These are phyloP conservation scores for Candida adriatica DNA, from an alignment of 805 yeast genomes.

Conservation along the genomic window DNA sequence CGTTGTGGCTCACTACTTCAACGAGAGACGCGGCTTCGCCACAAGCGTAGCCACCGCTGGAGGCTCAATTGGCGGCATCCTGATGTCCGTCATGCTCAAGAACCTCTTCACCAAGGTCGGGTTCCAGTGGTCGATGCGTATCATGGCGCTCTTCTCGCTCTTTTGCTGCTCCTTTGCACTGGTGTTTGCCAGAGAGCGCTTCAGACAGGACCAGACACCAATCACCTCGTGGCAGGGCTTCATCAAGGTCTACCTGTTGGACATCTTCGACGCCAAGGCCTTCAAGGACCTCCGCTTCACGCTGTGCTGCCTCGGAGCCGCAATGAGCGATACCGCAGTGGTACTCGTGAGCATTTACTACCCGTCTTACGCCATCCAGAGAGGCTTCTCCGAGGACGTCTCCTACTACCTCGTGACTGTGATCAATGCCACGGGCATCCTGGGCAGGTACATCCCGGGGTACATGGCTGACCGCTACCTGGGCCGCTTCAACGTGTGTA, in stretches of 20 bases:
- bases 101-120: conserved; percentile 36
- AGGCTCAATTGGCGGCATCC: conserved; percentile 46
- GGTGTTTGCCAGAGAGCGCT: conserved; percentile 27
- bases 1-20: conserved; percentile 47
- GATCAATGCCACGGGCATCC: conserved; percentile 37
- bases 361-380: conserved; percentile 44
- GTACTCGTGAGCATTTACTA: conserved; percentile 40
- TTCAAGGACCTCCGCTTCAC: conserved; percentile 38
- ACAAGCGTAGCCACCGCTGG: conserved; percentile 41
- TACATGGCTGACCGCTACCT: conserved; percentile 33
- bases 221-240: conserved; percentile 1
- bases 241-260: conserved; percentile 8
- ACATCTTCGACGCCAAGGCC: conserved; percentile 27
- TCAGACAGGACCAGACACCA: conserved; percentile 11
- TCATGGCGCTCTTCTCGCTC: conserved; percentile 35
- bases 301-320: conserved; percentile 34
- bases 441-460: conserved; percentile 38
- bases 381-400: conserved; percentile 37
- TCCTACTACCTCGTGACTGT: conserved; percentile 42
- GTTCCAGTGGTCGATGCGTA: conserved; percentile 46
- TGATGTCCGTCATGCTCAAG: conserved; percentile 41
- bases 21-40: conserved; percentile 35
- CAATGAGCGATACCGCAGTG: conserved; percentile 26
- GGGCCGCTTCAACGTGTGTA: conserved; percentile 49
- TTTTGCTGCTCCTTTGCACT: conserved; percentile 20